Conservation (phyloP, 2,329 filamentous ascomycete species). For the Phialophora verrucosa region DNA sequence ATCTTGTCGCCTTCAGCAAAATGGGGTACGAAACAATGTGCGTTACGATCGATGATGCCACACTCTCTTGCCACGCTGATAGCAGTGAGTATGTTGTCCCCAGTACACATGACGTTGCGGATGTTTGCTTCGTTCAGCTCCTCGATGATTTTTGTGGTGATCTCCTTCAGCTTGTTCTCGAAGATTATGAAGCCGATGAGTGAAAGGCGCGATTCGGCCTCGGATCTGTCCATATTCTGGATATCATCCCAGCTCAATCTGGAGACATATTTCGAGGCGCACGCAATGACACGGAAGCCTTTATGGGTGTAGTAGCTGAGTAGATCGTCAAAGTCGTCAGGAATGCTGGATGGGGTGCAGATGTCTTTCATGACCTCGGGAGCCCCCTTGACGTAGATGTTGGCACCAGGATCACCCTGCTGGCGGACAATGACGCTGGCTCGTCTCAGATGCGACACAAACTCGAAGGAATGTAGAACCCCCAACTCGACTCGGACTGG, state of each 20-base stretch:
- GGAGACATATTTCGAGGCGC: slow-evolving; percentile 83
- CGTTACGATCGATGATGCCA: slow-evolving; percentile 75
- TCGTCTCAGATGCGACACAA: slow-evolving; percentile 87
- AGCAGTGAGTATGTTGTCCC: slow-evolving; percentile 95
- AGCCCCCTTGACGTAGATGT: slow-evolving; percentile 93
- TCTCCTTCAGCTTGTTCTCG: slow-evolving; percentile 96
- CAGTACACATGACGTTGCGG: slow-evolving; percentile 92
- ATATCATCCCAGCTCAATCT: slow-evolving; percentile 93
- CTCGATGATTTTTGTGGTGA: slow-evolving; percentile 77
- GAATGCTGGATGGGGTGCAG: slow-evolving; percentile 81
- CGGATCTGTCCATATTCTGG: slow-evolving; percentile 86
- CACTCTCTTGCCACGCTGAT: slow-evolving; percentile 95
- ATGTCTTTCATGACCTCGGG: slow-evolving; percentile 97
- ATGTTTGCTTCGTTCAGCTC: slow-evolving; percentile 85
- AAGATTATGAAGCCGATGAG: slow-evolving; percentile 98
- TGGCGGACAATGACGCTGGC: slow-evolving; percentile 91
- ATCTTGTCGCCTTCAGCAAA: slow-evolving; percentile 78
- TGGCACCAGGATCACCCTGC: slow-evolving; percentile 81
- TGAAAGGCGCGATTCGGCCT: slow-evolving; percentile 81
- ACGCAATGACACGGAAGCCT: slow-evolving; percentile 95
- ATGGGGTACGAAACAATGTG: slow-evolving; percentile 91
- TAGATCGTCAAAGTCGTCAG: slow-evolving; percentile 85
- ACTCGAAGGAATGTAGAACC: slow-evolving; percentile 90
- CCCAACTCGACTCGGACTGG: slow-evolving; percentile 75
- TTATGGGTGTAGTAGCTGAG: slow-evolving; percentile 91